phyloP scores from a whole-genome alignment of 2,329 filamentous ascomycete genomes.

The Ceratocystis harringtonii region DNA sequence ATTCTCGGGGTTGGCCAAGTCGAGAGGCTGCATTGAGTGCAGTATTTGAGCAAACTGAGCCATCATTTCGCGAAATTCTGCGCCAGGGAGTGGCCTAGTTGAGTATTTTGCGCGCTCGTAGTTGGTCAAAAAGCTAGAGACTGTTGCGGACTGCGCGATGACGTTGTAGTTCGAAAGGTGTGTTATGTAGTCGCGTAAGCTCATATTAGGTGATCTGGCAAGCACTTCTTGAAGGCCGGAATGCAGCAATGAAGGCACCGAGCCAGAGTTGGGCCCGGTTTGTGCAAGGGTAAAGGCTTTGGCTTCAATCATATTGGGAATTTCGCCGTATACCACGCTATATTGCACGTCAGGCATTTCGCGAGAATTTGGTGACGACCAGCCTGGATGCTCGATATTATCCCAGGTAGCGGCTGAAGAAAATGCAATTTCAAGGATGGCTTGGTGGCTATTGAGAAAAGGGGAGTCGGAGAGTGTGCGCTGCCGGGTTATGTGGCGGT shows the following conservation, averaged over 20 bases:
- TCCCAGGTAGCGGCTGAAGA: slow-evolving; percentile 47
- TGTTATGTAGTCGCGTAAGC: slow-evolving; percentile 61
- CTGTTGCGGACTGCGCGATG: slow-evolving; percentile 22
- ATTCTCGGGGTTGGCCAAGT: slow-evolving; percentile 27
- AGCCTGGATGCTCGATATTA: slow-evolving; percentile 70
- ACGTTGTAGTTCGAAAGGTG: slow-evolving; percentile 56
- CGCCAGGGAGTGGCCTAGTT: slow-evolving; percentile 48
- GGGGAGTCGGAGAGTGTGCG: not conserved
- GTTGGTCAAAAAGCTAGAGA: slow-evolving; percentile 48
- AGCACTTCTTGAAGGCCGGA: slow-evolving; percentile 56
- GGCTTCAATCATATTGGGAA: slow-evolving; percentile 82
- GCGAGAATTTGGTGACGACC: slow-evolving; percentile 63
- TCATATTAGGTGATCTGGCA: slow-evolving; percentile 43
- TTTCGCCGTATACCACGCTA: slow-evolving; percentile 60
- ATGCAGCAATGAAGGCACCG: slow-evolving; percentile 19
- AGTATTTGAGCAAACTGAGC: slow-evolving; percentile 68
- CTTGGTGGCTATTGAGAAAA: not conserved
- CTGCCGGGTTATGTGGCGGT: not conserved
- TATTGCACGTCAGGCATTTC: slow-evolving; percentile 76
- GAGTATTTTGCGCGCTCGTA: slow-evolving; percentile 86
- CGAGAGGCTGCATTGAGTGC: slow-evolving; percentile 54
- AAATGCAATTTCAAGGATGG: not conserved
- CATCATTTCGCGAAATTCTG: slow-evolving; percentile 66
- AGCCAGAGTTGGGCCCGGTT: slow-evolving; percentile 17
- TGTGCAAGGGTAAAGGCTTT: slow-evolving; percentile 79